phyloP scores from a whole-genome alignment of 2,329 filamentous ascomycete genomes.

The Exophiala sideris region DNA sequence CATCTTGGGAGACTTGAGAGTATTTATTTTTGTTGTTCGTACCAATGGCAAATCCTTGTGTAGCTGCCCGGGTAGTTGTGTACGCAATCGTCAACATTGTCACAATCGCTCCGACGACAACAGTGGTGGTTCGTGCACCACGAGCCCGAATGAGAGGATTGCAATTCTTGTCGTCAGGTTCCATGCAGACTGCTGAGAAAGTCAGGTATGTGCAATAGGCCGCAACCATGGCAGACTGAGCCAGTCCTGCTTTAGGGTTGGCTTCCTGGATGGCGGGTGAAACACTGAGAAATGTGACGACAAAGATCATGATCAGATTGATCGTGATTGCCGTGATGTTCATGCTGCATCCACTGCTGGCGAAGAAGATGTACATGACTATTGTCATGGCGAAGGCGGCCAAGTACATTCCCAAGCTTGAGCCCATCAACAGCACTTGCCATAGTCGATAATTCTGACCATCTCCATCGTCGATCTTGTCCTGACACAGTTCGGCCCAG shows the following conservation, averaged over 20 bases:
- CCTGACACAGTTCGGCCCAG: conserved; percentile 94
- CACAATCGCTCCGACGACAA: conserved; percentile 88
- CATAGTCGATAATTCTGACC: conserved; percentile 66
- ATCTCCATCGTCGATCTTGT: conserved; percentile 73
- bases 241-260: conserved; percentile 89
- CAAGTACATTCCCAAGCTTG: conserved; percentile 89
- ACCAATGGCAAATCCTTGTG: conserved; percentile 63
- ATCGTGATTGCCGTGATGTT: conserved; percentile 95
- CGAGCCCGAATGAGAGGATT: conserved; percentile 84
- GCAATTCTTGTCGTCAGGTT: conserved; percentile 89
- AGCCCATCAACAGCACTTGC: conserved; percentile 84
- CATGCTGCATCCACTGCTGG: conserved; percentile 76
- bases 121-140: conserved; percentile 82
- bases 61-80: conserved; percentile 93
- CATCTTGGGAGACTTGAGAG: conserved; percentile 62
- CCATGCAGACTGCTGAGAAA: conserved; percentile 97
- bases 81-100: conserved; percentile 97
- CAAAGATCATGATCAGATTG: conserved; percentile 80
- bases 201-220: conserved; percentile 98
- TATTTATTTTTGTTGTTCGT: conserved; percentile 49
- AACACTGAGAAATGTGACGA: conserved; percentile 78
- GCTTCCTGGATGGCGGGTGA: conserved; percentile 86
- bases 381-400: conserved; percentile 90
- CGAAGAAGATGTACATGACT: conserved; percentile 97
- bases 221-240: conserved; percentile 96